These are phyloP conservation scores for Trichoderma sp. DNA, from an alignment of 2,329 filamentous ascomycete species.

Conservation along the genomic window DNA sequence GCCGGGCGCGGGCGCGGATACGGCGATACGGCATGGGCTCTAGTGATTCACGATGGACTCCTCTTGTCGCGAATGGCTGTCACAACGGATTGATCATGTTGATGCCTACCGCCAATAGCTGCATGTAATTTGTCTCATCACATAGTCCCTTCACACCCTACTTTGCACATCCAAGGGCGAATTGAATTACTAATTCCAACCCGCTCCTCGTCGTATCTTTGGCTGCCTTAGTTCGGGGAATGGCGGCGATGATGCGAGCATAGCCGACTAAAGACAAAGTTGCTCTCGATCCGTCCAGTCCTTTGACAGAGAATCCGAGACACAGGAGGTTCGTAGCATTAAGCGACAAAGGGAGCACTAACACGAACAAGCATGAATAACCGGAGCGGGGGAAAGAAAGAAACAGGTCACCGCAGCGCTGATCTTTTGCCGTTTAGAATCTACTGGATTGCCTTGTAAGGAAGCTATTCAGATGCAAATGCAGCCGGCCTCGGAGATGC, in stretches of 20 bases:
- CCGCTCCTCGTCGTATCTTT: not conserved
- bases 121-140: constrained; percentile 15
- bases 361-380: not conserved
- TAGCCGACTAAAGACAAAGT: not conserved
- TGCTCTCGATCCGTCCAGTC: not conserved
- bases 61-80: not conserved
- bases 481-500: not conserved
- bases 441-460: not conserved
- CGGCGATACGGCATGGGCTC: not conserved
- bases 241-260: not conserved
- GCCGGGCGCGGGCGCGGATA: not conserved
- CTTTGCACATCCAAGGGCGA: not conserved
- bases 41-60: not conserved
- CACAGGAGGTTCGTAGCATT: not conserved
- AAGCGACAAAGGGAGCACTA: not conserved
- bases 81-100: not conserved
- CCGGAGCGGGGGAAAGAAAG: constrained; percentile 3
- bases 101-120: not conserved
- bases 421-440: constrained; percentile 9
- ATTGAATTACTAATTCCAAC: not conserved
- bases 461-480: not conserved
- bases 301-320: not conserved
- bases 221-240: not conserved
- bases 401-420: constrained; percentile 2
- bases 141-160: not conserved